These are phyloP conservation scores for Ogataea paraovalis DNA, from an alignment of 805 yeast genomes.

Conservation along the genomic window DNA sequence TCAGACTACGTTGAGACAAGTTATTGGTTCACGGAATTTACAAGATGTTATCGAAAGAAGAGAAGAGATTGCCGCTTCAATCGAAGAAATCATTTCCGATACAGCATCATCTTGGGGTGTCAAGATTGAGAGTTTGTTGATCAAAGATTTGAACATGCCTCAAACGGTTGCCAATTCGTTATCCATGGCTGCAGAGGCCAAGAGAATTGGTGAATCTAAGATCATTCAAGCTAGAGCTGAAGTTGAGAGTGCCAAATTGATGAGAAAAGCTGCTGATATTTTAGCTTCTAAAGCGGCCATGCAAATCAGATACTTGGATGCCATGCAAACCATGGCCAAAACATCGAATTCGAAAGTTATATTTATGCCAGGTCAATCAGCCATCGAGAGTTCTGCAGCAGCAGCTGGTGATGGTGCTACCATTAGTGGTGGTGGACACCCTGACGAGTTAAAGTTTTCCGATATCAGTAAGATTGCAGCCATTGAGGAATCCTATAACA, in stretches of 20 bases:
- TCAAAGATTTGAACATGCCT: constrained; percentile 60
- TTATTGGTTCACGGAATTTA: constrained; percentile 58
- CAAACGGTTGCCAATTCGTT: constrained; percentile 53
- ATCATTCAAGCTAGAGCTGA: constrained; percentile 73
- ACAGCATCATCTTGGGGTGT: constrained; percentile 73
- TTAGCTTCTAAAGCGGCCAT: constrained; percentile 71
- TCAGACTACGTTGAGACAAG: constrained; percentile 70
- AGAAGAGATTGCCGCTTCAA: constrained; percentile 65
- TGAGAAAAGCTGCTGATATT: constrained; percentile 77
- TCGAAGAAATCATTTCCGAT: constrained; percentile 54
- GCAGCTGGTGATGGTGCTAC: constrained; percentile 10
- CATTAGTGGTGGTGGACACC: background rate
- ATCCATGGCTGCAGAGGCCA: constrained; percentile 72
- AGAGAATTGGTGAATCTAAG: constrained; percentile 72
- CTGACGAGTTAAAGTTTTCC: background rate
- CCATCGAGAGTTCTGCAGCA: constrained; percentile 28
- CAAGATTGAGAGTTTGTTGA: constrained; percentile 59
- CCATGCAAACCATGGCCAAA: constrained; percentile 72
- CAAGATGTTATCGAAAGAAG: constrained; percentile 73
- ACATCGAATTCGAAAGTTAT: constrained; percentile 62
- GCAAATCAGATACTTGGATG: constrained; percentile 75
- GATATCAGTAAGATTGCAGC: constrained; percentile 6
- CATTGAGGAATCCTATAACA: constrained; percentile 9
- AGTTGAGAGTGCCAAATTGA: constrained; percentile 68
- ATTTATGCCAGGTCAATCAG: constrained; percentile 58